A percentile compares a stretch with the other conserved stretches of the same genome.
Conservation (phyloP, 2,329 filamentous ascomycete species). For the Ceratocystis cacaofunesta region DNA sequence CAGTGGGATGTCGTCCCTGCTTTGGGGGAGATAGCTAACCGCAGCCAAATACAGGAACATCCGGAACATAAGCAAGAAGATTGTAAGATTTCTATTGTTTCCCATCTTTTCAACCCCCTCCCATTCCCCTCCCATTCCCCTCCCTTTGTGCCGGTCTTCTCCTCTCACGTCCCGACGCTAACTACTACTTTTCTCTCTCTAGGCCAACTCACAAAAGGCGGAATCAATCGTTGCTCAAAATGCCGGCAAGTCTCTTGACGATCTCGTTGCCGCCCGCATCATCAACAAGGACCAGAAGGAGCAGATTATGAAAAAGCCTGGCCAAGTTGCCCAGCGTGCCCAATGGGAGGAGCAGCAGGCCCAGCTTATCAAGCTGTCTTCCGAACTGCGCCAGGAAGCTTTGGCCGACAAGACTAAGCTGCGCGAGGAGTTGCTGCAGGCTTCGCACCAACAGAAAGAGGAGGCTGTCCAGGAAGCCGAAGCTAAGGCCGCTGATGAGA, state of each 20-base stretch:
- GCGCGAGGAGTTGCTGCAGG: constrained; percentile 41
- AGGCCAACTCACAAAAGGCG: constrained; percentile 59
- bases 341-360: constrained; percentile 60
- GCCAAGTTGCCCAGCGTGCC: constrained; percentile 50
- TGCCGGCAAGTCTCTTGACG: constrained; percentile 54
- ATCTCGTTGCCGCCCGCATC: constrained; percentile 54
- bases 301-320: constrained; percentile 62
- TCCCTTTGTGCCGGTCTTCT: not conserved
- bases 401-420: constrained; percentile 43
- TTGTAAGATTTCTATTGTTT: constrained; percentile 43
- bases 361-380: constrained; percentile 61
- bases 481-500: constrained; percentile 29
- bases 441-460: constrained; percentile 38
- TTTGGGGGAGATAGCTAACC: constrained; percentile 15
- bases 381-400: constrained; percentile 51
- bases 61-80: constrained; percentile 86
- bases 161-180: not conserved
- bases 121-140: not conserved
- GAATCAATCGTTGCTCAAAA: constrained; percentile 55
- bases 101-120: not conserved
- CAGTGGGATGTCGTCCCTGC: not conserved
- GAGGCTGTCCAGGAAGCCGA: constrained; percentile 37
- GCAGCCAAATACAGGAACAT: constrained; percentile 48
- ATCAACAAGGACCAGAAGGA: constrained; percentile 72
- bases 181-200: not conserved